phyloP scores from a whole-genome alignment of 129 eudicot genomes.

The Artemisia annua region DNA sequence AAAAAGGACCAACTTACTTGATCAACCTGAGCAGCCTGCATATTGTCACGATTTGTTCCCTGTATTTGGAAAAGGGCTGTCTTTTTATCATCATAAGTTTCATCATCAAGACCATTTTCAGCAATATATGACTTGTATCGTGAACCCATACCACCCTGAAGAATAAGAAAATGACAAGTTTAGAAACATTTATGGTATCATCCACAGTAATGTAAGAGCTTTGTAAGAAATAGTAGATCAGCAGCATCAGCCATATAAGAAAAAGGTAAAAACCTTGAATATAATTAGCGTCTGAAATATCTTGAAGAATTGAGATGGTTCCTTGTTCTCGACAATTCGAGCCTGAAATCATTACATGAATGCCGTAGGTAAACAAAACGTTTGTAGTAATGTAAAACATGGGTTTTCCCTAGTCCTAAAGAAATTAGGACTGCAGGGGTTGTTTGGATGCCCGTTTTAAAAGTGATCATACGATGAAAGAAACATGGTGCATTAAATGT shows the following conservation, averaged over 20 bases:
- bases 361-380: background rate
- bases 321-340: conserved; percentile 49
- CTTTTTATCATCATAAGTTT: conserved; percentile 45
- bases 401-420: too few species aligned
- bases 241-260: background rate
- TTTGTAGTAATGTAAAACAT: too few species aligned
- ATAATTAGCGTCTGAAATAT: conserved; percentile 42
- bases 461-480: too few species aligned
- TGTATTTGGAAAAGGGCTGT: conserved; percentile 55
- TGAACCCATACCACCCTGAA: conserved; percentile 52
- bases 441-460: too few species aligned
- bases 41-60: conserved; percentile 47
- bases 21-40: conserved; percentile 65
- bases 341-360: conserved; percentile 35
- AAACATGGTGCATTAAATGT: too few species aligned
- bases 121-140: conserved; percentile 42
- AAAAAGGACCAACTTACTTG: conserved; percentile 31
- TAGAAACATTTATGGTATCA: conserved; percentile 16
- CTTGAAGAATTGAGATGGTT: conserved; percentile 46
- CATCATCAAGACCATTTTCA: conserved; percentile 46
- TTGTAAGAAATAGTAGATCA: conserved; percentile 1
- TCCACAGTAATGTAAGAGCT: conserved; percentile 3
- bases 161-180: conserved; percentile 7
- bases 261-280: conserved; percentile 40
- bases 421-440: too few species aligned